Conservation (phyloP, 2,329 filamentous ascomycete species). For the Cladobotryum protrusum region DNA sequence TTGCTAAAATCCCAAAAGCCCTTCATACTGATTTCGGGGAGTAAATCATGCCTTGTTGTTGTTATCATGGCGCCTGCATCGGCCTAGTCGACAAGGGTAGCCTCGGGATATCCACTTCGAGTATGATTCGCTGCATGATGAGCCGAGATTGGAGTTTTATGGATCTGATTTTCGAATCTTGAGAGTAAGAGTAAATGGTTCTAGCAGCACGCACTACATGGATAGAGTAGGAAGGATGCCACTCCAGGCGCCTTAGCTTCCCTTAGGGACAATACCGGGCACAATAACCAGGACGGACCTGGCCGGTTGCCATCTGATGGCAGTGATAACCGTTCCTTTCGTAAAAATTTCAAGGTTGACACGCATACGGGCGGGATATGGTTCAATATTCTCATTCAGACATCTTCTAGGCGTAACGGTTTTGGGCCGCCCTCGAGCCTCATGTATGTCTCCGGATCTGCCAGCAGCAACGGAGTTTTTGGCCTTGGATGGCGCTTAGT, state of each 20-base stretch:
- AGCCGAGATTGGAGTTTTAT: too few species aligned
- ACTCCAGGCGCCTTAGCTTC: not conserved
- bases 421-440: not conserved
- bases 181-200: too few species aligned
- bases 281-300: not conserved
- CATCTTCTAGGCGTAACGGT: not conserved
- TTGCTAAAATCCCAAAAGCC: too few species aligned
- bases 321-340: not conserved
- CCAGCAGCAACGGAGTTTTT: not conserved
- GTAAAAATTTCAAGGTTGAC: not conserved
- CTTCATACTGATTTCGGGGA: too few species aligned
- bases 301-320: not conserved
- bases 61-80: too few species aligned
- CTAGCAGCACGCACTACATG: too few species aligned
- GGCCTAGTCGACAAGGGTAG: too few species aligned
- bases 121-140: too few species aligned
- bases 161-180: too few species aligned
- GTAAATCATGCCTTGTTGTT: too few species aligned
- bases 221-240: too few species aligned
- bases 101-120: too few species aligned
- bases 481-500: not conserved
- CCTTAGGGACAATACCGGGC: not conserved
- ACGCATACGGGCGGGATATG: not conserved
- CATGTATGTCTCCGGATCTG: not conserved
- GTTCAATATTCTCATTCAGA: not conserved